These are phyloP conservation scores for Rhizopogon parksii DNA, from an alignment of 1,284 basidiomycete genomes.

Conservation along the genomic window DNA sequence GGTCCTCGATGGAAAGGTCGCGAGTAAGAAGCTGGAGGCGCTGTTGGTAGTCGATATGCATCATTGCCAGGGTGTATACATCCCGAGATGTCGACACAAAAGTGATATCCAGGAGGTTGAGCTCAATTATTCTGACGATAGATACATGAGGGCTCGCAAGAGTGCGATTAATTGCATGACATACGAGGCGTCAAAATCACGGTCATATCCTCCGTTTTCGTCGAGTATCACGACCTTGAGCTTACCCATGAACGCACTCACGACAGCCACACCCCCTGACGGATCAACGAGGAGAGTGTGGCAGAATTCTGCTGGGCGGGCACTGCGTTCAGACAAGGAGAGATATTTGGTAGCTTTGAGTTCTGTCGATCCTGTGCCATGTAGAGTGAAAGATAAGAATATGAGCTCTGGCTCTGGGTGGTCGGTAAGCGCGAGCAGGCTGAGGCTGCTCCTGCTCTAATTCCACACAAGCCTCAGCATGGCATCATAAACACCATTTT, in stretches of 20 bases:
- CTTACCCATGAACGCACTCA: constrained; percentile 61
- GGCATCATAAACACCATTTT: neutral
- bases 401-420: constrained; percentile 68
- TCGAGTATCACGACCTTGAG: constrained; percentile 52
- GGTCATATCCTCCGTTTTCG: constrained; percentile 43
- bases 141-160: neutral
- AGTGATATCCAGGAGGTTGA: constrained; percentile 65
- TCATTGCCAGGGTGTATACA: constrained; percentile 56
- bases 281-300: constrained; percentile 58
- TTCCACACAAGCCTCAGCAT: constrained; percentile 6
- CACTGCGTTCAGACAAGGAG: constrained; percentile 47
- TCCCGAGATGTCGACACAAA: constrained; percentile 49
- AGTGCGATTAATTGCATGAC: constrained; percentile 23
- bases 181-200: constrained; percentile 61
- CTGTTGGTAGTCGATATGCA: constrained; percentile 61
- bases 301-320: constrained; percentile 59
- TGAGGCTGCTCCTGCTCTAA: constrained; percentile 42
- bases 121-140: constrained; percentile 57
- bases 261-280: constrained; percentile 52
- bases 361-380: constrained; percentile 28
- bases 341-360: constrained; percentile 39
- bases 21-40: constrained; percentile 56
- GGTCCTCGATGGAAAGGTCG: constrained; percentile 42
- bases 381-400: constrained; percentile 45
- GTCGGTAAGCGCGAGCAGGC: constrained; percentile 58